Evolutionary conservation across 2,329 filamentous ascomycete species (phyloP), one percentile per base, ranked within the genome.

Genomic region (Fusarium armeniacum): DNA sequence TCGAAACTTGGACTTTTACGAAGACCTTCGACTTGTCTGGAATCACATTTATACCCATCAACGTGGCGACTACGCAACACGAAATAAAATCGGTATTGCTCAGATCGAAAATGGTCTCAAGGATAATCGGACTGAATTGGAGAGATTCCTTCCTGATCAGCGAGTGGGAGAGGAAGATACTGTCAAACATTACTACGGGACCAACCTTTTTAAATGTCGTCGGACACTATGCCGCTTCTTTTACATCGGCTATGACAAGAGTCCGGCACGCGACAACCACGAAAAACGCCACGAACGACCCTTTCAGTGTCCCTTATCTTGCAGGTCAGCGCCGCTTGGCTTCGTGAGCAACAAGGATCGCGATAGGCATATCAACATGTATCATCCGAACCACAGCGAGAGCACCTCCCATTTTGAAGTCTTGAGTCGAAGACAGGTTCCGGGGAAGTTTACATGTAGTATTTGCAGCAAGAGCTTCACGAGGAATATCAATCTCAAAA

Each of bases 11-110:
- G 7, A 15, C 1, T 11, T 56, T 1, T 63, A 63, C 0, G 4
- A 7, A 0, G 58, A 63, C 0, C 32, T 63, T 2, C 1, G 28
- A 0, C 1, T 50, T 2, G 6, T 63, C 11, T 63, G 58, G 61
- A 63, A 63, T 0, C 61, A 63, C 2, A 63, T 63, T 7, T 63
- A 49, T 2, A 63, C 61, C 13, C 61, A 63, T 4, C 61, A 63
- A 6, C 18, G 32, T 2, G 61, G 61, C 3, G 58, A 63, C 3
- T 63, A 63, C 5, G 3, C 24, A 0, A 22, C 10, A 4, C 26
- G 58, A 1, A 63, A 63, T 15, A 32, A 36, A 0, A 55, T 63
- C 12, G 61, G 32, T 0, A 8, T 63, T 0, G 2, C 11, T 1
- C 5, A 30, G 0, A 49, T 63, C 2, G 61, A 63, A 4, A 4